Evolutionary conservation across 495 filamentous ascomycete species (phyloP), one percentile per base, ranked within the genome.

Genomic region (Trichocladium uniseriatum): DNA sequence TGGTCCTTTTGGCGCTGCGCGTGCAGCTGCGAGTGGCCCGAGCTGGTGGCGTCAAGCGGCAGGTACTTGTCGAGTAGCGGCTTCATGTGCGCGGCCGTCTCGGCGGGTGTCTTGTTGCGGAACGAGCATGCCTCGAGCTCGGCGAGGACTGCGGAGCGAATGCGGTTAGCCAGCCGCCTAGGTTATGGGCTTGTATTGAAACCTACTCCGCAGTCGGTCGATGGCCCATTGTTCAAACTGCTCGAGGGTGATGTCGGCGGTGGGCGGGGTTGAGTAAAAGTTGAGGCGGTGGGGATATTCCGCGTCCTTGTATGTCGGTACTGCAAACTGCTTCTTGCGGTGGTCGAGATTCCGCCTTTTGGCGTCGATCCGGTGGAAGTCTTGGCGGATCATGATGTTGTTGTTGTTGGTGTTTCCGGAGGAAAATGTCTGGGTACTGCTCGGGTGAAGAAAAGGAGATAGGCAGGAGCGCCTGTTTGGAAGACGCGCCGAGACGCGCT

Each of bases 201-300:
- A 54, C 67, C 44, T 70, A 92, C 89, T 71, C 57, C 84, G 82
- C 51, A 99, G 58, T 40, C 94, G 78, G 59, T 94, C 82, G 57
- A 99, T 96, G n/a, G 91, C 94, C 94, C 94, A 99, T 78, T 95
- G 87, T 60, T 99, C 94, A 60, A 99, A 99, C 58, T 97, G 80
- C 65, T 99, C 94, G 38, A 99, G 82, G 3, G 87, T 95, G 66
- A 99, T 89, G 56, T 99, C 94, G 20, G 83, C 83, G 1, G 89
- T 95, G 0, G 94, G 94, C 27, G 94, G 90, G 18, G 75, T 74
- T 21, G 77, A 76, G 70, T 99, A 99, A 69, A 95, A 87, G 72
- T 91, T 99, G 56, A 99, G 75, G 45, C 89, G 83, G 68, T 92
- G 78, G 14, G 80, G 77, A 62, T 96, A 99, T 27, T 86, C 73